Percentiles rank a stretch among this genome's conserved stretches.
These are phyloP conservation scores for Diacronema lutheri DNA, from an alignment of 78 protist species.

Conservation along the genomic window DNA sequence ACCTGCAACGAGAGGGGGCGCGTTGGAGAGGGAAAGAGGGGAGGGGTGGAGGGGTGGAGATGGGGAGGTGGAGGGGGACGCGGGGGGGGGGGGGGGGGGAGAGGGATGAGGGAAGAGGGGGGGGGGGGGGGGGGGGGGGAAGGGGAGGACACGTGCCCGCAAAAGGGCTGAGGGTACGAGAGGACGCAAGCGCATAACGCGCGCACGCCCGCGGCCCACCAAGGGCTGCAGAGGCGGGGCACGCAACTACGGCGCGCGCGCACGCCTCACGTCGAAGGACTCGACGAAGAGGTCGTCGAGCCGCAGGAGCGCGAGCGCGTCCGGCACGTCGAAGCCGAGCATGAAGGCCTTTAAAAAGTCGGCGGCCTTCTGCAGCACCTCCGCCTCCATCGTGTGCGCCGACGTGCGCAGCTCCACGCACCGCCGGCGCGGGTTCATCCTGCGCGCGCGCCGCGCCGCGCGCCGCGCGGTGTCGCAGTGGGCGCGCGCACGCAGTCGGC, in stretches of 20 bases:
- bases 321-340: slow-evolving; percentile 91
- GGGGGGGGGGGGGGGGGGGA: not conserved
- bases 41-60: no score
- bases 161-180: no score
- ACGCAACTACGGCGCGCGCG: not conserved
- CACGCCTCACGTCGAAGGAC: slow-evolving; percentile 92
- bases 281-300: slow-evolving; percentile 97
- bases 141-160: no score
- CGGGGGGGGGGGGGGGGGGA: not conserved
- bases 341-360: slow-evolving; percentile 93
- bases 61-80: no score
- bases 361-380: slow-evolving; percentile 83
- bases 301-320: slow-evolving; percentile 94
- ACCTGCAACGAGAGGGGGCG: no score
- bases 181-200: no score
- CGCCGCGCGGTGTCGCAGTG: no score
- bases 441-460: no score
- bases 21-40: no score
- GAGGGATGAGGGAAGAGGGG: not conserved
- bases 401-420: slow-evolving; percentile 53
- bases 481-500: no score
- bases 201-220: not conserved
- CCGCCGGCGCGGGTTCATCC: slow-evolving; percentile 10
- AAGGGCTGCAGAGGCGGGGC: not conserved
- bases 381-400: slow-evolving; percentile 61